phyloP scores from a whole-genome alignment of 306 rosid species.

The Rubus idaeus region DNA sequence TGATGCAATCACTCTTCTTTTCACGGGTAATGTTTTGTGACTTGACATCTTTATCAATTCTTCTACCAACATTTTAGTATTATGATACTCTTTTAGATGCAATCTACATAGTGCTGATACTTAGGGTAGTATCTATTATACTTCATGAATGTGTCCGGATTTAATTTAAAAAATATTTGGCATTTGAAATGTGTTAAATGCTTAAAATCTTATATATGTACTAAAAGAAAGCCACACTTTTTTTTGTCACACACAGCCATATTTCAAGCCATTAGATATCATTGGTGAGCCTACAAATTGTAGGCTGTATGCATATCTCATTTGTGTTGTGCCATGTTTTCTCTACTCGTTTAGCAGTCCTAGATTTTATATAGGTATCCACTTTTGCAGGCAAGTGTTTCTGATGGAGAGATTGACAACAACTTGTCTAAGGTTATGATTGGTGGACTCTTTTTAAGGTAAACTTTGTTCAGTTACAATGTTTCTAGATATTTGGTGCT shows the following conservation, averaged over 20 bases:
- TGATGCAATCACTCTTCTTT: conserved; percentile 89
- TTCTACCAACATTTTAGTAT: conserved; percentile 9
- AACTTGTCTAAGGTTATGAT: conserved; percentile 79
- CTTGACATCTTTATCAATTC: not conserved
- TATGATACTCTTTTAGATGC: not conserved
- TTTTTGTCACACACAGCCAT: not conserved
- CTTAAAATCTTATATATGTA: not conserved
- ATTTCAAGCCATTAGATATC: not conserved
- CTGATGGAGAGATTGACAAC: conserved; percentile 75
- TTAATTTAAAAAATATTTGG: not conserved
- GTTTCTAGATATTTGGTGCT: conserved; percentile 5
- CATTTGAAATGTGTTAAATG: not conserved
- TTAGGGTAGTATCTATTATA: not conserved
- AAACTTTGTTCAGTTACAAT: conserved; percentile 30
- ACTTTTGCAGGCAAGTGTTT: conserved; percentile 75
- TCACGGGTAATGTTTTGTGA: conserved; percentile 64
- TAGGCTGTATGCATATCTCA: not conserved
- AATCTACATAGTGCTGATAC: not conserved
- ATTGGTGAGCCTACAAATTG: not conserved
- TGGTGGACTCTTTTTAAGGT: conserved; percentile 90
- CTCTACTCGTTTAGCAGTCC: conserved; percentile 19
- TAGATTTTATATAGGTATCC: conserved; percentile 28
- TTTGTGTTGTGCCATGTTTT: conserved; percentile 21
- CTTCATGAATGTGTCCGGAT: not conserved
- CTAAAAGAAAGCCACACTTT: not conserved